Base-by-base conservation (phyloP, 768 basidiomycete species). In the Kwoniella shandongensis region DNA sequence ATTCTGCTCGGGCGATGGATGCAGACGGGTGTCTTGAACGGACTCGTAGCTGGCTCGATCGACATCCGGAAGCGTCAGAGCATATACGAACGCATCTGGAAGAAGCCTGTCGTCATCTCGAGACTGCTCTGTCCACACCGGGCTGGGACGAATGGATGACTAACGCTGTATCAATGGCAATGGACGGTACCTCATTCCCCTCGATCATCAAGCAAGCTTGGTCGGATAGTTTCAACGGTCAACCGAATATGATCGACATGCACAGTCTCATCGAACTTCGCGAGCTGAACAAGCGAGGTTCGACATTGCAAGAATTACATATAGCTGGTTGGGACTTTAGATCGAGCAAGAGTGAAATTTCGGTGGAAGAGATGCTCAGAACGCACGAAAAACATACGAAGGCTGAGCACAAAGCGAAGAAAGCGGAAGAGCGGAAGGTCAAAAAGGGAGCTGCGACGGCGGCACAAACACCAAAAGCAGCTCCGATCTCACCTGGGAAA, bases 91-190 rank as follows among this genome's bases (percentile, higher is more conserved):
- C 25, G 4, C 41, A 46, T 22, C 56, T 72, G 4, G 36, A 59
- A 26, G 63, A 67, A 30, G 65, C 65, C 0, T 36, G 52, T 8
- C 15, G 20, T 3, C 63, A 67, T 44, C 41, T 72, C 4, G 44
- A 67, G 41, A 4, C 12, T 8, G 70, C 67, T 1, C 20, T 65
- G 23, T 38, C 49, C 4, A 54, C 48, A 5, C 61, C 59, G 1
- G 67, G 63, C 7, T 72, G 70, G 70, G 29, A 46, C 6, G 62
- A 67, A 35, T 69, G 67, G 65, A 69, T 72, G 70, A 29, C 23
- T 0, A 55, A 69, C 26, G 67, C 36, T 20, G 49, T 63, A 4
- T 67, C 65, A 0, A 47, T 67, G 17, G 54, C 67, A 0, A 61
- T 52, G 25, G 58, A 67, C 13, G 58, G 46, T 11, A 27, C n/a